Evolutionary conservation across 768 basidiomycete species (phyloP).

Genomic region (Glaciozyma antarctica): DNA sequence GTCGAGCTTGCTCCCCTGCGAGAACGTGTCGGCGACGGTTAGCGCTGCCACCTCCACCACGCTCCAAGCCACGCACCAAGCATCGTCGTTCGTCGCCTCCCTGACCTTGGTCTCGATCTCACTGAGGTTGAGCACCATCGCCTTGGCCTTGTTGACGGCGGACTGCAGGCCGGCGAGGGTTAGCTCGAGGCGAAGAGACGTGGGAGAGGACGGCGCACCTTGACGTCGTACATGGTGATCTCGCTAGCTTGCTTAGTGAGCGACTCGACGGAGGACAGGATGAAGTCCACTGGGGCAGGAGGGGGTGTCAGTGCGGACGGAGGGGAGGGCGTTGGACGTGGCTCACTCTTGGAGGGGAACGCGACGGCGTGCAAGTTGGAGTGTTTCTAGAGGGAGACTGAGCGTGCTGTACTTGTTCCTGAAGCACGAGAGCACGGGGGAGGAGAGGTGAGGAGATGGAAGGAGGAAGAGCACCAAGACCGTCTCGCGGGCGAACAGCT

Average conservation of each 20-base stretch:
- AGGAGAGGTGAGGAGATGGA: not conserved
- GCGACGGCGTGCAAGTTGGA: not conserved
- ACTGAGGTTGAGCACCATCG: constrained; percentile 79
- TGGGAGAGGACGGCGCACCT: not conserved
- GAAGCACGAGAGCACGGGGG: no score
- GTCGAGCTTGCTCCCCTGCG: constrained; percentile 92
- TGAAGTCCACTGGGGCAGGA: not conserved
- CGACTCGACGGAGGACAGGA: not conserved
- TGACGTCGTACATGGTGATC: not conserved
- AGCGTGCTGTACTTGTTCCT: no score
- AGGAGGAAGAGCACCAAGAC: no score
- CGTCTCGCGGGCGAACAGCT: no score
- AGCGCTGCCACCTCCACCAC: not conserved
- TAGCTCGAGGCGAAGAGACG: constrained; percentile 5
- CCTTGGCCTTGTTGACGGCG: constrained; percentile 55
- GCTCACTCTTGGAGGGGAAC: not conserved
- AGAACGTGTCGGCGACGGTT: not conserved
- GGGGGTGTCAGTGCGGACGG: not conserved
- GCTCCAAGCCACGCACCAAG: constrained; percentile 57
- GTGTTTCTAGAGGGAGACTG: no score
- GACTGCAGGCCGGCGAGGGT: constrained; percentile 31
- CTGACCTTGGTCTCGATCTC: constrained; percentile 96
- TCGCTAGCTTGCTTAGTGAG: constrained; percentile 3
- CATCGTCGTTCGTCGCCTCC: constrained; percentile 95
- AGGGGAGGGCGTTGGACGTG: not conserved